These are phyloP conservation scores for Lentinus polychrous DNA, from an alignment of 1,284 basidiomycete genomes.

Conservation along the genomic window DNA sequence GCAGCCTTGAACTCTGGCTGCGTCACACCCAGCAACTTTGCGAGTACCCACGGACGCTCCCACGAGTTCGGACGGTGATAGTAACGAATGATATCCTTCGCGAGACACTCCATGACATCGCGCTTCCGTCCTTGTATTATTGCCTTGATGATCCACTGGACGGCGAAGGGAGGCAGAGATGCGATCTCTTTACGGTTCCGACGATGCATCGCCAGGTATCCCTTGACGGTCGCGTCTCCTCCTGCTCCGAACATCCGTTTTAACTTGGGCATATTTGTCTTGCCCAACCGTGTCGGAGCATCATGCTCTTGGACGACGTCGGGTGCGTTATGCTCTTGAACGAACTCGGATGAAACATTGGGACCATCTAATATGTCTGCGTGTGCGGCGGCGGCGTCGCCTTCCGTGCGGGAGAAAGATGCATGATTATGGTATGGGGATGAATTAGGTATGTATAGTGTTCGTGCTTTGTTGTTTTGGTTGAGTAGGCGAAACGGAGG, in stretches of 20 bases:
- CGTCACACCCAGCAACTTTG: not conserved
- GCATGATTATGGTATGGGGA: no score
- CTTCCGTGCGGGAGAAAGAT: no score
- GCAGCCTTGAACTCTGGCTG: no score
- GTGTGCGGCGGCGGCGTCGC: no score
- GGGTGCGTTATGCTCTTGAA: no score
- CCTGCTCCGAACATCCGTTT: not conserved
- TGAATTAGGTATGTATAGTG: not conserved
- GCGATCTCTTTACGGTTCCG: not conserved
- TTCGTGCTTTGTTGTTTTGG: not conserved
- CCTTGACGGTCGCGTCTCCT: not conserved
- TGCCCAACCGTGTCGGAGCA: not conserved
- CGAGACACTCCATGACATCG: not conserved
- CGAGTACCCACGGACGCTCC: not conserved
- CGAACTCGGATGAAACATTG: no score
- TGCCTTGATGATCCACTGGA: slow-evolving; percentile 1
- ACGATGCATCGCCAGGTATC: no score
- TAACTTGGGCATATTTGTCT: no score
- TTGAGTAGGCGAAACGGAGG: not conserved
- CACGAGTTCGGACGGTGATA: not conserved
- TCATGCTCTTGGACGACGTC: no score
- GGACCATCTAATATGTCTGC: no score
- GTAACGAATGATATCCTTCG: not conserved
- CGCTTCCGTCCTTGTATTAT: not conserved
- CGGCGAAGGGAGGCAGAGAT: not conserved